These are phyloP conservation scores for Rhizomucor pusillus DNA, from an alignment of 371 early-diverging fungal species.

Conservation along the genomic window DNA sequence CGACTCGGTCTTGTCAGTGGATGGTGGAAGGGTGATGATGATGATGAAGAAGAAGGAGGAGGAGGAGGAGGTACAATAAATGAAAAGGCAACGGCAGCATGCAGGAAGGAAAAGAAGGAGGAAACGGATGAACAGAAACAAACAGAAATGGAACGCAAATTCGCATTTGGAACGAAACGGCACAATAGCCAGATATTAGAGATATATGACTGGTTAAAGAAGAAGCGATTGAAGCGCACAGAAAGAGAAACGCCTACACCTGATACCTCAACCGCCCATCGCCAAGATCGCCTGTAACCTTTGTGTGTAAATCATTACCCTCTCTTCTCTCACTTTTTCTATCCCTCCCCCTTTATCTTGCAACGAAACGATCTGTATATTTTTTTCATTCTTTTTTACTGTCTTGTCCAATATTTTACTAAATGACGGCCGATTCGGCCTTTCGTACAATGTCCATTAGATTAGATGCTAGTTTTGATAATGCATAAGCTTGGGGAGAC, in stretches of 20 bases:
- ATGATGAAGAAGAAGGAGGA: slow-evolving; percentile 6
- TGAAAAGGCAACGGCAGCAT: neutral
- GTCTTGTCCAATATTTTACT: neutral
- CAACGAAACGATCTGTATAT: neutral
- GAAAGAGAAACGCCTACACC: neutral
- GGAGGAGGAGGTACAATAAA: neutral
- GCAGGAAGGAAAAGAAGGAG: neutral
- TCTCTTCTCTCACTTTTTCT: neutral
- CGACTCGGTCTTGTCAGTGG: slow-evolving; percentile 38
- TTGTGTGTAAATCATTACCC: neutral
- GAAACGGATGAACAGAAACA: neutral
- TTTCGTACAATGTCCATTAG: slow-evolving; percentile 10
- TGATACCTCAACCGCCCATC: too few relatives aligned
- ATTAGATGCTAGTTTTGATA: slow-evolving; percentile 6
- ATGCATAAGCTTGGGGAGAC: slow-evolving; percentile 10
- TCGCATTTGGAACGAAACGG: neutral
- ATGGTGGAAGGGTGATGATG: slow-evolving; percentile 31
- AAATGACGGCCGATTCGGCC: slow-evolving; percentile 4
- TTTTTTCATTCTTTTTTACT: slow-evolving; percentile 1
- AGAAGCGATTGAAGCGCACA: slow-evolving; percentile 5
- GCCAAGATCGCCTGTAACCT: too few relatives aligned
- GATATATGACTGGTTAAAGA: slow-evolving; percentile 12
- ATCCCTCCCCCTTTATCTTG: too few relatives aligned
- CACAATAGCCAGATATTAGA: slow-evolving; percentile 2
- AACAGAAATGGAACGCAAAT: neutral